Evolutionary conservation across 2,329 filamentous ascomycete species (phyloP), one percentile per base, ranked within the genome.

Genomic region (Hymenoscyphus salicellus): DNA sequence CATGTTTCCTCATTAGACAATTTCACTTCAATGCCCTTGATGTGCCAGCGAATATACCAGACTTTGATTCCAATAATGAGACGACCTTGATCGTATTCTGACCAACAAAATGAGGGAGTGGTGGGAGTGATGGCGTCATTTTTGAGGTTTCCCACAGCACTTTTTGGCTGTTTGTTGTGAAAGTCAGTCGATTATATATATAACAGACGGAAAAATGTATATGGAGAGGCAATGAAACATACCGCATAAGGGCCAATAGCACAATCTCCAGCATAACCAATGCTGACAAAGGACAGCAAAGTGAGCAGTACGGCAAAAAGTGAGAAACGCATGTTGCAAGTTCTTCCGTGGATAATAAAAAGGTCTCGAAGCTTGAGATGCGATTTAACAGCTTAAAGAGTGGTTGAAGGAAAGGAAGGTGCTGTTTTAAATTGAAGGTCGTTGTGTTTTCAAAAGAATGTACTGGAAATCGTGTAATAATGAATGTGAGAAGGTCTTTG

Each of bases 11-110:
- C 30, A 33, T 58, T 33, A 16, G 30, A 58, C 30, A 58, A 32
- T 14, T 20, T 58, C 28, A 58, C 7, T 33, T 58, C 32, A 28
- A 58, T 33, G 5, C 55, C 55, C 32, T 38, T 58, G 28, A 58
- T 58, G 32, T 58, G 55, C 14, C 26, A 58, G 11, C 55, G 30
- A n/a, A 33, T 33, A 33, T 28, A 28, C 55, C 55, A 58, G 28
- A 58, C 55, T 36, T 58, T 8, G n/a, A 58, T 30, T 8, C 55
- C 55, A 17, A 36, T 32, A n/a, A 58, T 33, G 55, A 58, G 14
- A 7, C 26, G 28, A 5, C 30, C 28, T 58, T 58, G 55, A 36
- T 36, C 55, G 14, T 58, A 58, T 33, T 58, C 55, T 10, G 55
- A 28, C 55, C 55, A 58, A 36, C 55, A 58, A 28, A 58, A 58